These are phyloP conservation scores for Leccinum variicolor DNA, from an alignment of 768 basidiomycete genomes.

Conservation along the genomic window DNA sequence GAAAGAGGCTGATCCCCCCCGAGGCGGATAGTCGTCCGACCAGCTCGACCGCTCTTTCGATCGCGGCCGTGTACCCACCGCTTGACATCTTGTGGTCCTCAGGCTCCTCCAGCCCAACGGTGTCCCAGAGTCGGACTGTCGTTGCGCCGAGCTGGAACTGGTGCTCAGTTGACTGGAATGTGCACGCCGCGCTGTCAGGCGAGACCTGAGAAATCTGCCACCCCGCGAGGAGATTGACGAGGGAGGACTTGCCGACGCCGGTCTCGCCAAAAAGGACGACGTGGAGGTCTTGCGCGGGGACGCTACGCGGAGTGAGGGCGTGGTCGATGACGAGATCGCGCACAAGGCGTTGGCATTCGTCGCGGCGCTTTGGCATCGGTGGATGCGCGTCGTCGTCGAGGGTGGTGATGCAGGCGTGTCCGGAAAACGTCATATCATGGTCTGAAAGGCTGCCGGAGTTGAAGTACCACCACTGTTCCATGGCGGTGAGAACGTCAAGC, in stretches of 20 bases:
- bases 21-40: constrained; percentile 25
- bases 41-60: constrained; percentile 29
- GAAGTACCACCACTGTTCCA: constrained; percentile 23
- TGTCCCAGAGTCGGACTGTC: constrained; percentile 30
- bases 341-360: constrained; percentile 22
- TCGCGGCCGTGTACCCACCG: constrained; percentile 23
- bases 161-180: constrained; percentile 26
- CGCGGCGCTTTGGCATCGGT: constrained; percentile 13
- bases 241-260: constrained; percentile 33
- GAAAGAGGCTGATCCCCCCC: constrained; percentile 29
- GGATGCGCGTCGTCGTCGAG: constrained; percentile 19
- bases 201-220: constrained; percentile 26
- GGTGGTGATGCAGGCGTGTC: constrained; percentile 24
- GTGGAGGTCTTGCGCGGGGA: constrained; percentile 21
- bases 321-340: constrained; percentile 23
- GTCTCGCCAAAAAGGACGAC: constrained; percentile 42
- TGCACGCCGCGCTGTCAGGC: constrained; percentile 30
- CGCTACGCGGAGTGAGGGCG: constrained; percentile 19
- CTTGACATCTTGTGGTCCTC: constrained; percentile 1
- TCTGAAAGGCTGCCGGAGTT: constrained; percentile 12
- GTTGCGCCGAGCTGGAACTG: constrained; percentile 22
- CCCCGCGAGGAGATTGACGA: constrained; percentile 37
- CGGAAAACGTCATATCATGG: constrained; percentile 10
- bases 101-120: constrained; percentile 30
- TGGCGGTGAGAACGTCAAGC: constrained; percentile 8